Evolutionary conservation across 495 filamentous ascomycete genomes (phyloP).

Genomic region (Aspergillus sparsus): DNA sequence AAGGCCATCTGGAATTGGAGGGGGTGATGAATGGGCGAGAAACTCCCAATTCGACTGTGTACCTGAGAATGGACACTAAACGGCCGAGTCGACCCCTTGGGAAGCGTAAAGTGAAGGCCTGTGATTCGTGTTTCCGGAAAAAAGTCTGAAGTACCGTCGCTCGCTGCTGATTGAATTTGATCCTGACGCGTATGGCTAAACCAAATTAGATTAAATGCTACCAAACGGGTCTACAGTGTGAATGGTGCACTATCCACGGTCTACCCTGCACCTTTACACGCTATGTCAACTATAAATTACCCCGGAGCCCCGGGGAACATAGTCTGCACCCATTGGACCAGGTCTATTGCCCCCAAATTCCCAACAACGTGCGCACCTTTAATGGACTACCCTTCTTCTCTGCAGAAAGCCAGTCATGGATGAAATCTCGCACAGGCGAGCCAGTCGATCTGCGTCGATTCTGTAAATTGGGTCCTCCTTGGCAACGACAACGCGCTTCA

Average conservation of each 20-base stretch:
- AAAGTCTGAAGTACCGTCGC: not conserved
- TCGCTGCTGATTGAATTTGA: not conserved
- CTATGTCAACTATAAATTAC: not conserved
- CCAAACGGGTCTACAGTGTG: not conserved
- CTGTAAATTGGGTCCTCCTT: not conserved
- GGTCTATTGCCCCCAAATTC: not conserved
- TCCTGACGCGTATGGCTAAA: not conserved
- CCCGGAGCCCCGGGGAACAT: not conserved
- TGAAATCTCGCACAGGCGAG: slow-evolving; percentile 10
- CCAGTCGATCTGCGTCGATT: not conserved
- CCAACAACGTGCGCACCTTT: slow-evolving; percentile 7
- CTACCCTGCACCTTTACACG: slow-evolving; percentile 11
- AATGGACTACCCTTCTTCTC: slow-evolving; percentile 18
- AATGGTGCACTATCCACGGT: slow-evolving; percentile 10
- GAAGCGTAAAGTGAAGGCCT: not conserved
- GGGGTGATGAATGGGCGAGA: too few relatives aligned
- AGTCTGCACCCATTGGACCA: not conserved
- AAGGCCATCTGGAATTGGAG: too few relatives aligned
- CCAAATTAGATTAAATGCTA: slow-evolving; percentile 10
- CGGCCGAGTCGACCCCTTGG: not conserved
- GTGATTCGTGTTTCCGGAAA: not conserved
- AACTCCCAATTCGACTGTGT: too few relatives aligned
- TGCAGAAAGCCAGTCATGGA: not conserved
- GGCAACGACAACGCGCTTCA: not conserved
- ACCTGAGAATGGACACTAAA: not conserved